Percentiles rank a stretch among this genome's conserved stretches.
Conservation (phyloP, 306 rosid species). For the Arachis hypogaea region DNA sequence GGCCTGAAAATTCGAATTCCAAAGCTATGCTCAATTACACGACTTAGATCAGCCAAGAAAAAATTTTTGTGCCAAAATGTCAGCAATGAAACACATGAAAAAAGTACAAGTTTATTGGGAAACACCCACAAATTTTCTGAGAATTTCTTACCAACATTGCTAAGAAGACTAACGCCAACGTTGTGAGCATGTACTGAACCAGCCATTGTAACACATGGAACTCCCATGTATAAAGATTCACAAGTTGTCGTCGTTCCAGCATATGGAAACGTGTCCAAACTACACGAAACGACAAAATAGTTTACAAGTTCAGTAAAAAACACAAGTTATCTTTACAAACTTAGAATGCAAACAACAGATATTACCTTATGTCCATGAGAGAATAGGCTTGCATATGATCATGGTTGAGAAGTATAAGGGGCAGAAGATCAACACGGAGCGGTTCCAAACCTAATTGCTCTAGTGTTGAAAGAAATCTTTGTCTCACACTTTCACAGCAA, state of each 20-base stretch:
- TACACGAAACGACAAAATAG: slow-evolving; percentile 46
- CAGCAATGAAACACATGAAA: slow-evolving; percentile 25
- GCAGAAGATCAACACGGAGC: slow-evolving; percentile 94
- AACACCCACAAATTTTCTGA: slow-evolving; percentile 24
- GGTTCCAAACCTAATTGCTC: slow-evolving; percentile 94
- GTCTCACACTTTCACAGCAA: slow-evolving; percentile 95
- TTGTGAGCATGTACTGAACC: slow-evolving; percentile 98
- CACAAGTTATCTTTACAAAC: not conserved
- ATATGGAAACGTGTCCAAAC: slow-evolving; percentile 98
- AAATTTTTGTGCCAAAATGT: slow-evolving; percentile 1
- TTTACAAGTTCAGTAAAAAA: slow-evolving; percentile 25
- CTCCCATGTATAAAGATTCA: slow-evolving; percentile 98
- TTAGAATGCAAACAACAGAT: not conserved
- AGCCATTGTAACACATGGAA: slow-evolving; percentile 97
- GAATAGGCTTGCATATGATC: slow-evolving; percentile 99
- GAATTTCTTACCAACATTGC: slow-evolving; percentile 80
- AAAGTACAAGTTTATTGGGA: not conserved
- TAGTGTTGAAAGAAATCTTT: slow-evolving; percentile 81
- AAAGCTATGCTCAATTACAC: slow-evolving; percentile 6
- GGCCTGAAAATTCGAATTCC: slow-evolving; percentile 54
- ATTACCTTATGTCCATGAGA: slow-evolving; percentile 97
- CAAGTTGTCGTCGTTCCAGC: slow-evolving; percentile 99
- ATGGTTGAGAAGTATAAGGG: slow-evolving; percentile 90
- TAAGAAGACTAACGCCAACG: slow-evolving; percentile 97
- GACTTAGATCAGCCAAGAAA: not conserved